Conservation (phyloP, 345 rosid species). For the Brassica juncea region DNA sequence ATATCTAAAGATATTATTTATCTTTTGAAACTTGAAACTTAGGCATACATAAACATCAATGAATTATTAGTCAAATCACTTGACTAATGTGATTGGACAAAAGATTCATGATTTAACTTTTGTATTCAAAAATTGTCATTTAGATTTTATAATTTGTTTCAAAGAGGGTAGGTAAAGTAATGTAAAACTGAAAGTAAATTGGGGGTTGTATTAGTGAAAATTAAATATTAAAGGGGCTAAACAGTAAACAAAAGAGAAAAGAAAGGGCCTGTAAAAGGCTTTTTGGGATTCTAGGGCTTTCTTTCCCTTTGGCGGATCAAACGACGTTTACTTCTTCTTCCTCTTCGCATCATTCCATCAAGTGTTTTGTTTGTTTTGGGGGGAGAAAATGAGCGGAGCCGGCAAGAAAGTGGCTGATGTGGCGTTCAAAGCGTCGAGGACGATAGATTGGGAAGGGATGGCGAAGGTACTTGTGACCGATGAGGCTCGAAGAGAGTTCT, state of each 20-base stretch:
- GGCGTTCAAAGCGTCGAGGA: conserved; percentile 82
- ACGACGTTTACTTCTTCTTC: neutral
- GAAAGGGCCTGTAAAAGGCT: neutral
- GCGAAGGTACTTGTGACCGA: conserved; percentile 85
- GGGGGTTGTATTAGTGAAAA: neutral
- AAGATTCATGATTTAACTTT: too few species aligned
- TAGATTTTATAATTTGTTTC: too few species aligned
- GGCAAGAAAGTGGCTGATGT: conserved; percentile 79
- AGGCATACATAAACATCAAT: too few species aligned
- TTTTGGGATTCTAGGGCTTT: neutral
- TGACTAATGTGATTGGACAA: too few species aligned
- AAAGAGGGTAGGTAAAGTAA: too few species aligned
- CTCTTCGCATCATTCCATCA: neutral
- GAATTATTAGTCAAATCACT: too few species aligned
- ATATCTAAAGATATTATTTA: too few species aligned
- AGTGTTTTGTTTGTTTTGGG: neutral
- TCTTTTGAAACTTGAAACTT: too few species aligned
- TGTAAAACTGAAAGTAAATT: neutral
- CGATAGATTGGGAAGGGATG: conserved; percentile 95
- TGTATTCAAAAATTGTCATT: too few species aligned
- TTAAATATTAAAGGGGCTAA: neutral
- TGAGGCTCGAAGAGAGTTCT: conserved; percentile 94
- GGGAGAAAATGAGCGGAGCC: conserved; percentile 44
- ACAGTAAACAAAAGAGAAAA: neutral
- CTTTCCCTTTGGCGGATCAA: neutral